Evolutionary conservation across 75 land plant species (phyloP), one percentile per base, ranked within the genome.

Genomic region (Adiantum capillusveneris): DNA sequence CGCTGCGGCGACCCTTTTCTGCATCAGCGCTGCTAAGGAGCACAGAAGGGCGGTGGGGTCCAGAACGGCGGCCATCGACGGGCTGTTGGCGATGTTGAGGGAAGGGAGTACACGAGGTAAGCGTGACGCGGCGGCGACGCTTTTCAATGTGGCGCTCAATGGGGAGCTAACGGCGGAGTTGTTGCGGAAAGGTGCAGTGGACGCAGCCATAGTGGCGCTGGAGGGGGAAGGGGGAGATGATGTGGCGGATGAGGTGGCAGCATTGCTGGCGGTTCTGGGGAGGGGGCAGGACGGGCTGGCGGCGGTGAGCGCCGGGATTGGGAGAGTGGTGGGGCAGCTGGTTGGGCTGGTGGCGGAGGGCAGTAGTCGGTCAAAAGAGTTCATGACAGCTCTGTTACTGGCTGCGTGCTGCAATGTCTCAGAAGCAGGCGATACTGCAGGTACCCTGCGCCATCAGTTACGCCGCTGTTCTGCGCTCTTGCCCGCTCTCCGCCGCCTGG

Each of bases 81-180:
- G 52, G 42, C 44, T 71, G 19, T 22, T 57, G 25, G 30, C 22
- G 43, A 25, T 58, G 0, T 51, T 65, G 2, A 14, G 41, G 36
- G 74, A 58, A n/a, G 62, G 62, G 11, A 68, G 85, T 28, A 54
- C 64, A 14, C 43, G 72, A 19, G 65, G 84, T 9, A 82, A 82
- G 70, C 60, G 63, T 49, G 97, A 92, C 45, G 95, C 95, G 0
- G 70, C 87, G 50, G 63, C 77, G 46, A 86, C 97, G 31, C 77
- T 92, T 12, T 65, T 85, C 62, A 82, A 73, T 44, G 65, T 92
- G 67, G 79, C 95, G 19, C 73, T 75, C 0, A 79, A 78, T 31
- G 60, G 76, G 42, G 90, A 74, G 39, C 75, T 74, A 29, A 67
- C 52, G 25, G 56, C n/a, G 20, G 22, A 11, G 22, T 34, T 55